Conservation (phyloP, 2,329 filamentous ascomycete genomes). For the Thermochaetoides dissita region DNA sequence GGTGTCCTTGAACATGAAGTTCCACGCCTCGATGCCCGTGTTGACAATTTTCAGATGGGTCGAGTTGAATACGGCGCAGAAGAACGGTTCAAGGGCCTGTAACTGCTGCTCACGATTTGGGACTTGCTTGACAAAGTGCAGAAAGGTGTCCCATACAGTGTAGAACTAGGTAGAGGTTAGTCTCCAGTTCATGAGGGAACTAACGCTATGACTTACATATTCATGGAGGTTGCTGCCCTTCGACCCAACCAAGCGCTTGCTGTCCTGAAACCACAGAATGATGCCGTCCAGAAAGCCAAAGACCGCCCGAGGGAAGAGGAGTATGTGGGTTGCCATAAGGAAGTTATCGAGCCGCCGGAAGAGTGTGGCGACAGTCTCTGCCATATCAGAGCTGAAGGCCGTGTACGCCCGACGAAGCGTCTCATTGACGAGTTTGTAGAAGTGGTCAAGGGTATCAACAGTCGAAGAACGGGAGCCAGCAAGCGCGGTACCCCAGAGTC, state of each 20-base stretch:
- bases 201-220: constrained; percentile 26
- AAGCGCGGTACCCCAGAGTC: constrained; percentile 48
- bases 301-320: constrained; percentile 42
- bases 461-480: constrained; percentile 27
- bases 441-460: constrained; percentile 49
- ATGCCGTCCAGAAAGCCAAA: constrained; percentile 48
- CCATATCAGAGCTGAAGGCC: constrained; percentile 25
- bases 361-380: constrained; percentile 25
- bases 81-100: constrained; percentile 36
- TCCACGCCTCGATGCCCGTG: constrained; percentile 47
- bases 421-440: constrained; percentile 47
- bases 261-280: constrained; percentile 50
- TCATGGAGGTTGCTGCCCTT: constrained; percentile 27
- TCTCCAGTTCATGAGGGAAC: too few relatives aligned
- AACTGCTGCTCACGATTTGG: constrained; percentile 30
- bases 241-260: constrained; percentile 27
- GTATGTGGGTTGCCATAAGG: constrained; percentile 31
- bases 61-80: constrained; percentile 43
- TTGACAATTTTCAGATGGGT: constrained; percentile 42
- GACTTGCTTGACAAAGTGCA: too few relatives aligned
- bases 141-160: too few relatives aligned
- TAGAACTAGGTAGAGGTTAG: too few relatives aligned
- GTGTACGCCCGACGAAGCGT: constrained; percentile 40
- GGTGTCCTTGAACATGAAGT: constrained; percentile 48
- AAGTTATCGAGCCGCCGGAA: constrained; percentile 41